phyloP scores from a whole-genome alignment of 306 rosid species.

The Trichosanthes truncata region DNA sequence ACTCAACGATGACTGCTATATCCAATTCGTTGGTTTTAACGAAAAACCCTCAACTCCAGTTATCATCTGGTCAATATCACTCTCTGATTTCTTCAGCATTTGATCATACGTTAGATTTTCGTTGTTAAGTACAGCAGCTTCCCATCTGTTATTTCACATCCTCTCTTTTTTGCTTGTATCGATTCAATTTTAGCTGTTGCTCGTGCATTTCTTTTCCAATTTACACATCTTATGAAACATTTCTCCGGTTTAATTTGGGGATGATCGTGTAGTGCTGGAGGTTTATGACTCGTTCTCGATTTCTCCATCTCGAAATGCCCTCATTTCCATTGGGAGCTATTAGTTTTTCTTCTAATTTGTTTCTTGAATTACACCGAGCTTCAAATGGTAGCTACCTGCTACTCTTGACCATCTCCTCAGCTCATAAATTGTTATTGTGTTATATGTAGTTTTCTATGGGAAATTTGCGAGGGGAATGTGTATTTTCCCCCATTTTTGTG shows the following conservation, averaged over 20 bases:
- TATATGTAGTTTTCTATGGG: not conserved
- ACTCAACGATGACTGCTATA: slow-evolving; percentile 41
- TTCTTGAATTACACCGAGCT: not conserved
- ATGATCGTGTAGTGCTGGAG: not conserved
- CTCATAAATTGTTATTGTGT: not conserved
- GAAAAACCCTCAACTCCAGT: slow-evolving; percentile 19
- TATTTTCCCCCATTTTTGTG: not conserved
- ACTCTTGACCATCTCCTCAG: not conserved
- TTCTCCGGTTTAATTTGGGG: not conserved
- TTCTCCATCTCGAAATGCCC: not conserved
- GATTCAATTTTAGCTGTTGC: not conserved
- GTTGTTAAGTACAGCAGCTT: not conserved
- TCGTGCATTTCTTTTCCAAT: not conserved
- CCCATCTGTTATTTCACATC: not conserved
- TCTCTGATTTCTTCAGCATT: not conserved
- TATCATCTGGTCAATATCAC: slow-evolving; percentile 28
- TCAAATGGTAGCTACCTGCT: not conserved
- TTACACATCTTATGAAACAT: not conserved
- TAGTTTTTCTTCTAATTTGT: not conserved
- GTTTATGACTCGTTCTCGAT: not conserved
- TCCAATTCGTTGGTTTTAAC: slow-evolving; percentile 44
- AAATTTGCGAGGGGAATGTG: not conserved
- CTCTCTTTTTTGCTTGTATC: not conserved
- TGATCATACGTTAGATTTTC: not conserved
- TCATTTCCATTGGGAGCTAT: not conserved